Evolutionary conservation across 2,329 filamentous ascomycete genomes (phyloP), one percentile per base, ranked within the genome.

Genomic region (Colletotrichum theobromicola): DNA sequence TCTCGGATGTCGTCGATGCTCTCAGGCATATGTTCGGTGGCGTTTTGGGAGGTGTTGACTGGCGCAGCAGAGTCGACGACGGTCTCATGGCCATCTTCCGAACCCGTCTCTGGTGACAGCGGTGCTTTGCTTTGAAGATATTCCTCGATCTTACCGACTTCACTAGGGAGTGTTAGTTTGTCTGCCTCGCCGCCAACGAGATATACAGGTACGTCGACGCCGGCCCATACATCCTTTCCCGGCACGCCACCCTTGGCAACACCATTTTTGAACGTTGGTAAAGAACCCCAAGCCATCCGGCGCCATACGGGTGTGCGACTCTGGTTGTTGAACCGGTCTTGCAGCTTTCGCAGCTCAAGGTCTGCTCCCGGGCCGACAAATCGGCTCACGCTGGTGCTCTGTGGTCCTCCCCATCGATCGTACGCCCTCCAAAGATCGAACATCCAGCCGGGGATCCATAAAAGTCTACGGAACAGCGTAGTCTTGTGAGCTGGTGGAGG

Each of bases 281-380:
- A 86, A 65, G 89, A 88, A 0, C 95, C 95, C 82, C 89, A 92
- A 1, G 93, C 92, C 92, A 98, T 95, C 50, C 95, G 91, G 77
- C 94, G 91, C 90, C 94, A 98, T 0, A 97, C 94, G 0, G 93
- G 89, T 0, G 95, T 97, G 77, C 89, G 91, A 76, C 95, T 98
- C 81, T 98, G 95, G 74, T 90, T 89, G 81, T 98, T 98, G 84
- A 93, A 96, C 4, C 90, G 89, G 71, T 93, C 83, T 81, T 96
- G 94, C 42, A 95, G 86, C 70, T 88, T 87, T 79, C 91, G 92
- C 2, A 93, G 89, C 78, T 94, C 90, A 5, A 87, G 82, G 55
- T 95, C 93, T 2, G 93, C 92, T 42, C 89, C 88, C 2, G 87
- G 82, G 5, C 94, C 94, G 10, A 94, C 93, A 81, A 98, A 96